Conservation (phyloP, 2,329 filamentous ascomycete genomes). For the Cadophora luteo-olivacea region DNA sequence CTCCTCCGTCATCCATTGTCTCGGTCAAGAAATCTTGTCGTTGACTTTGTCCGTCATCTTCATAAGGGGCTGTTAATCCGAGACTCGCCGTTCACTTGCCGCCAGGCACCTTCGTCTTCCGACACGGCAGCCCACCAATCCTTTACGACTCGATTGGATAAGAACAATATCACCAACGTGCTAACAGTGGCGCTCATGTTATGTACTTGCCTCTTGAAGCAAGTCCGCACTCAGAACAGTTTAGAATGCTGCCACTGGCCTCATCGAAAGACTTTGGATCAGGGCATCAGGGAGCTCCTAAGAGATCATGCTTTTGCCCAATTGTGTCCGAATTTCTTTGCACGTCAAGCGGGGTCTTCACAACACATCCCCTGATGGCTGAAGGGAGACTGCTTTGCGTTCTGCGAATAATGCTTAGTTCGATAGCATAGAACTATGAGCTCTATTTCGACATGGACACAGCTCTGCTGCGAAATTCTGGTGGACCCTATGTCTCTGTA, state of each 20-base stretch:
- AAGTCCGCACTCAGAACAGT: constrained; percentile 1
- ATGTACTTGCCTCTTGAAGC: not conserved
- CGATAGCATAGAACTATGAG: not conserved
- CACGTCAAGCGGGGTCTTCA: not conserved
- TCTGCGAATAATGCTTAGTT: not conserved
- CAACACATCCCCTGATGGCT: not conserved
- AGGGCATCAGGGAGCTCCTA: not conserved
- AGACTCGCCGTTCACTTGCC: not conserved
- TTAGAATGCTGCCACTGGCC: not conserved
- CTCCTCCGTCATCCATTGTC: not conserved
- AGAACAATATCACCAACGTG: not conserved
- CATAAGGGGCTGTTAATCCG: not conserved
- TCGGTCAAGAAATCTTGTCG: not conserved
- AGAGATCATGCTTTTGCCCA: no score
- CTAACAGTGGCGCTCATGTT: not conserved
- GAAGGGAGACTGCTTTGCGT: not conserved
- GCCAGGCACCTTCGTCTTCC: constrained; percentile 6
- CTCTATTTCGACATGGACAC: not conserved
- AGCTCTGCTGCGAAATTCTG: not conserved
- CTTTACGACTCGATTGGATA: not conserved
- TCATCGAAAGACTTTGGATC: not conserved
- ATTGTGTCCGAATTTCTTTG: not conserved
- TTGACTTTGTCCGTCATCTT: not conserved
- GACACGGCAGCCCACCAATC: not conserved
- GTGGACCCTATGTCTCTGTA: not conserved